Evolutionary conservation across 768 basidiomycete species (phyloP).

Genomic region (Phanerochaete carnosa): DNA sequence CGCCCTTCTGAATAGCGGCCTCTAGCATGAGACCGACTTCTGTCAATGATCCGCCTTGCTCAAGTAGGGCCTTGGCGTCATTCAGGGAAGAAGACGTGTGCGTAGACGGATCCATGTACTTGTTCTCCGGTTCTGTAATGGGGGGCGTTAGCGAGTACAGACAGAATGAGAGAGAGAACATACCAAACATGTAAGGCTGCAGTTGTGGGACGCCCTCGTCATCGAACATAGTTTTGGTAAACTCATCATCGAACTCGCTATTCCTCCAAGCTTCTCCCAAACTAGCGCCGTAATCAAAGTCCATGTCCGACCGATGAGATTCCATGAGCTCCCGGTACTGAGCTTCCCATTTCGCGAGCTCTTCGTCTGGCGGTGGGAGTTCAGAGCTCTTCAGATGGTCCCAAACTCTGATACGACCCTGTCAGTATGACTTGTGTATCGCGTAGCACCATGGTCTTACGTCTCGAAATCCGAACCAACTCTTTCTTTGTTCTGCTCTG

Average conservation of each 20-base stretch:
- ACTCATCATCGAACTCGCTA: slow-evolving; percentile 33
- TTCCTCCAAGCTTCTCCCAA: slow-evolving; percentile 68
- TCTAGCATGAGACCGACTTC: slow-evolving; percentile 87
- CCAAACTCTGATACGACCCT: slow-evolving; percentile 54
- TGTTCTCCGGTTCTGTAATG: slow-evolving; percentile 64
- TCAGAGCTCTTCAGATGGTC: slow-evolving; percentile 57
- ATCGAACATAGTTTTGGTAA: slow-evolving; percentile 45
- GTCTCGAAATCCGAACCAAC: slow-evolving; percentile 44
- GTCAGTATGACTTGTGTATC: not conserved
- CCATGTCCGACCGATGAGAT: slow-evolving; percentile 54
- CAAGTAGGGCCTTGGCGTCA: slow-evolving; percentile 75
- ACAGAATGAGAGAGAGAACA: slow-evolving; percentile 19
- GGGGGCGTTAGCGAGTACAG: slow-evolving; percentile 8
- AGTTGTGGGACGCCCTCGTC: slow-evolving; percentile 76
- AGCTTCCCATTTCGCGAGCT: slow-evolving; percentile 78
- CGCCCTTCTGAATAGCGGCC: slow-evolving; percentile 82
- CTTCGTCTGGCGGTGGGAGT: slow-evolving; percentile 53
- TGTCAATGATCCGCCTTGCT: slow-evolving; percentile 80
- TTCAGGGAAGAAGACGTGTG: slow-evolving; percentile 48
- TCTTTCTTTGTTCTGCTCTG: slow-evolving; percentile 13
- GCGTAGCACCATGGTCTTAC: slow-evolving; percentile 28
- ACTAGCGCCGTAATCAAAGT: slow-evolving; percentile 52
- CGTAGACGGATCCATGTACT: slow-evolving; percentile 53
- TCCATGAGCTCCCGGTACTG: slow-evolving; percentile 80
- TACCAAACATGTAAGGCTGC: slow-evolving; percentile 75